Conservation (phyloP, 2,329 filamentous ascomycete genomes). For the Penicillium corylophilum region DNA sequence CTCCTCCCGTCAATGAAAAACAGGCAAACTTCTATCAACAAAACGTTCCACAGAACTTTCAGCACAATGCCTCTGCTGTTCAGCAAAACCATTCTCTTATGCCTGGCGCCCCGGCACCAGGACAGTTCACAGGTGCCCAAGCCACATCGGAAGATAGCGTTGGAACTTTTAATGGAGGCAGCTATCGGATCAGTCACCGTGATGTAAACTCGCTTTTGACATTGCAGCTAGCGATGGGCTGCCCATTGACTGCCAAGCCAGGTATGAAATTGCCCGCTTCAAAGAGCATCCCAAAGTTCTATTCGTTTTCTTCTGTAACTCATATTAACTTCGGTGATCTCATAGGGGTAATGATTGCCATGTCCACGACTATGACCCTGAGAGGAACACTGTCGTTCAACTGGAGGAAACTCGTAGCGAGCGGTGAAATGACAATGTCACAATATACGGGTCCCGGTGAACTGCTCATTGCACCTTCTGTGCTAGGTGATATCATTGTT, state of each 20-base stretch:
- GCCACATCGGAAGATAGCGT: slow-evolving; percentile 72
- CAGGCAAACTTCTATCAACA: neutral
- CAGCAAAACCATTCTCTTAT: slow-evolving; percentile 3
- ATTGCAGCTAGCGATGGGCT: slow-evolving; percentile 84
- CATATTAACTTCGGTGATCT: neutral
- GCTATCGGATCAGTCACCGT: slow-evolving; percentile 87
- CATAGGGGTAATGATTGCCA: slow-evolving; percentile 83
- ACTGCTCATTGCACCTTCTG: slow-evolving; percentile 74
- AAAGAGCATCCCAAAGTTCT: no score
- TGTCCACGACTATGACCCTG: slow-evolving; percentile 84
- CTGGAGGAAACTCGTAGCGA: slow-evolving; percentile 84
- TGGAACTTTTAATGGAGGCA: slow-evolving; percentile 96
- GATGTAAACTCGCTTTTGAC: slow-evolving; percentile 89
- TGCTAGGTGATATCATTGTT: slow-evolving; percentile 81
- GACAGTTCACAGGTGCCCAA: slow-evolving; percentile 67
- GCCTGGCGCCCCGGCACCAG: slow-evolving; percentile 43
- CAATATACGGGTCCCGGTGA: slow-evolving; percentile 89
- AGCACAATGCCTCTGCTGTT: slow-evolving; percentile 8
- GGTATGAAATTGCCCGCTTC: slow-evolving; percentile 47
- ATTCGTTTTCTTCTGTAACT: neutral
- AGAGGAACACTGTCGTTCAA: slow-evolving; percentile 82
- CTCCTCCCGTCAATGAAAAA: slow-evolving; percentile 1
- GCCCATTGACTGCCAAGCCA: slow-evolving; percentile 76
- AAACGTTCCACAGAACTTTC: neutral
- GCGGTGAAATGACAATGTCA: slow-evolving; percentile 75